Conservation (phyloP, 2,329 filamentous ascomycete species). For the Orbilia quercus region DNA sequence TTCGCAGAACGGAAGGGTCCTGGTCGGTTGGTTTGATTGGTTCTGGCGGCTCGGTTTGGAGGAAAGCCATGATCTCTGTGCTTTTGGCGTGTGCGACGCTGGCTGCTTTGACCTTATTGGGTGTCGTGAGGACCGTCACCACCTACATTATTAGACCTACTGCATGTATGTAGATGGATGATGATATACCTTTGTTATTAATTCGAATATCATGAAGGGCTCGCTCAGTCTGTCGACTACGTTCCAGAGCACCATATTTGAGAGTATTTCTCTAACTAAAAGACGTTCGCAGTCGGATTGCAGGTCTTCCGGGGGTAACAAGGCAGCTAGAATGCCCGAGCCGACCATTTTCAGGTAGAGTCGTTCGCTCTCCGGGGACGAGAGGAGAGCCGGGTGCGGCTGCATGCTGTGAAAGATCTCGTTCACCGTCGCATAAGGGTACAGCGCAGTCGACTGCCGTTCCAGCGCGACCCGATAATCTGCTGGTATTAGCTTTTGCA, state of each 20-base stretch:
- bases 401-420: slow-evolving; percentile 60
- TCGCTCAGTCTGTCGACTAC: slow-evolving; percentile 84
- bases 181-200: slow-evolving; percentile 74
- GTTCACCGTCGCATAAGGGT: slow-evolving; percentile 56
- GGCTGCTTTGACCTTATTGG: slow-evolving; percentile 49
- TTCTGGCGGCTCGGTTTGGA: slow-evolving; percentile 46
- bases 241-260: slow-evolving; percentile 88
- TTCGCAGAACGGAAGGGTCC: slow-evolving; percentile 27
- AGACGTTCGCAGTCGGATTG: slow-evolving; percentile 86
- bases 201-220: slow-evolving; percentile 89
- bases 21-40: slow-evolving; percentile 42
- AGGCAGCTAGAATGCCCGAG: slow-evolving; percentile 80
- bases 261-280: slow-evolving; percentile 86
- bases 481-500: slow-evolving; percentile 15
- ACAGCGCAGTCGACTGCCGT: slow-evolving; percentile 55
- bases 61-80: slow-evolving; percentile 49
- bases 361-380: slow-evolving; percentile 80
- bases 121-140: slow-evolving; percentile 35
- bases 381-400: slow-evolving; percentile 63
- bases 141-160: slow-evolving; percentile 33
- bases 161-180: slow-evolving; percentile 2
- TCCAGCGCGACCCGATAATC: slow-evolving; percentile 58
- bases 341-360: slow-evolving; percentile 89
- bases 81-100: slow-evolving; percentile 50
- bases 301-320: slow-evolving; percentile 91